Conservation (phyloP, 805 yeast species). For the Komagataella phaffii region DNA sequence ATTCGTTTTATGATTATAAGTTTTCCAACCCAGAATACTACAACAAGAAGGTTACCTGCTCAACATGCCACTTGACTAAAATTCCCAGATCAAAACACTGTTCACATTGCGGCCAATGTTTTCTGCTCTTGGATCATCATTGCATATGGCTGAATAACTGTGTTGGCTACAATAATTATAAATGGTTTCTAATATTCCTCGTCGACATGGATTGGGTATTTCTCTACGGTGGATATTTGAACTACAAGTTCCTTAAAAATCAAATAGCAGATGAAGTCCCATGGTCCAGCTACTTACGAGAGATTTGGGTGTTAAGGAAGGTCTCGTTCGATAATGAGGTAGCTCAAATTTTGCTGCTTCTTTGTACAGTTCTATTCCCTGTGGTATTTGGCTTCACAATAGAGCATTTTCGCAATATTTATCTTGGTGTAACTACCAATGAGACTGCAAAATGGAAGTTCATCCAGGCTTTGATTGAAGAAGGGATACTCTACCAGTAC, state of each 20-base stretch:
- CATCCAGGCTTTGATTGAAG: constrained; percentile 23
- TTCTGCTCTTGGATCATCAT: constrained; percentile 52
- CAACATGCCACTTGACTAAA: constrained; percentile 52
- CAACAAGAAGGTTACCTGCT: constrained; percentile 18
- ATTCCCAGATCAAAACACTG: constrained; percentile 75
- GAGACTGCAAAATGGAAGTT: constrained; percentile 42
- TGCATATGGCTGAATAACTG: constrained; percentile 43
- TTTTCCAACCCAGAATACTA: background rate
- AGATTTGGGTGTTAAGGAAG: constrained; percentile 12
- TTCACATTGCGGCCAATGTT: constrained; percentile 50
- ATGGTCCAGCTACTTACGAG: constrained; percentile 5
- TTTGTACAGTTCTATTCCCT: constrained; percentile 24
- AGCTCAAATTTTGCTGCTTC: constrained; percentile 26
- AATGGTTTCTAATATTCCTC: constrained; percentile 32
- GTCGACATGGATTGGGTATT: constrained; percentile 12
- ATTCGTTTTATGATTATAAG: constrained; percentile 12
- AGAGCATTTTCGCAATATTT: constrained; percentile 31
- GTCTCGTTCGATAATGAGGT: constrained; percentile 21
- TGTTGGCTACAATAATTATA: constrained; percentile 37
- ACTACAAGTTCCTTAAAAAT: constrained; percentile 12
- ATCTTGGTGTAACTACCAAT: constrained; percentile 44
- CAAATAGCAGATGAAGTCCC: constrained; percentile 3
- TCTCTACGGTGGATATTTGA: constrained; percentile 26
- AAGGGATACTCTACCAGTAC: constrained; percentile 16
- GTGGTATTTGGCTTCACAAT: constrained; percentile 23